These are phyloP conservation scores for Pholiota conissans DNA, from an alignment of 768 basidiomycete species.

Conservation along the genomic window DNA sequence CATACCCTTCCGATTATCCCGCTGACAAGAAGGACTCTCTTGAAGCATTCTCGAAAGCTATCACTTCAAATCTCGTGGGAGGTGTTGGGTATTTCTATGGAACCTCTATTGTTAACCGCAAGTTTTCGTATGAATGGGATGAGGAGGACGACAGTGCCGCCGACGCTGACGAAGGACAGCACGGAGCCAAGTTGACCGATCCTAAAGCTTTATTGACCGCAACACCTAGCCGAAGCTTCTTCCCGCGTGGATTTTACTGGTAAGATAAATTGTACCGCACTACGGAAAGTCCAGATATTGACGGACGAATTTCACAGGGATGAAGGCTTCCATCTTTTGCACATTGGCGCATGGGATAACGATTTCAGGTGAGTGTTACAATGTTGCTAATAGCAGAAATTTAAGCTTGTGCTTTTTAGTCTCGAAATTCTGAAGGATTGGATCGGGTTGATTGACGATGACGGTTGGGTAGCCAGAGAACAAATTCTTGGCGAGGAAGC, in stretches of 20 bases:
- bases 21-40: constrained; percentile 49
- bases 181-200: constrained; percentile 69
- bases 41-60: constrained; percentile 77
- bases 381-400: neutral
- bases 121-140: constrained; percentile 92
- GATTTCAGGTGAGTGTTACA: constrained; percentile 51
- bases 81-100: constrained; percentile 97
- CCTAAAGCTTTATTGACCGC: constrained; percentile 82
- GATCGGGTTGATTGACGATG: constrained; percentile 87
- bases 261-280: constrained; percentile 26
- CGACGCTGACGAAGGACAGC: constrained; percentile 37
- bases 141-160: constrained; percentile 50
- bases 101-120: constrained; percentile 79
- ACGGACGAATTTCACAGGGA: constrained; percentile 56
- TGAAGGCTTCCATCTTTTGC: constrained; percentile 93
- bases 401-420: constrained; percentile 34
- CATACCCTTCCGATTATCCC: constrained; percentile 57
- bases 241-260: constrained; percentile 98
- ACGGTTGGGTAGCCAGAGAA: constrained; percentile 96
- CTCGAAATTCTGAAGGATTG: constrained; percentile 89
- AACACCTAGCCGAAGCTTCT: constrained; percentile 95
- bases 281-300: constrained; percentile 9
- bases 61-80: constrained; percentile 89
- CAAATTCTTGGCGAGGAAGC: constrained; percentile 98
- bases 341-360: constrained; percentile 92